Conservation (phyloP, 805 yeast species). For the Teunomyces barrocoloradensis region DNA sequence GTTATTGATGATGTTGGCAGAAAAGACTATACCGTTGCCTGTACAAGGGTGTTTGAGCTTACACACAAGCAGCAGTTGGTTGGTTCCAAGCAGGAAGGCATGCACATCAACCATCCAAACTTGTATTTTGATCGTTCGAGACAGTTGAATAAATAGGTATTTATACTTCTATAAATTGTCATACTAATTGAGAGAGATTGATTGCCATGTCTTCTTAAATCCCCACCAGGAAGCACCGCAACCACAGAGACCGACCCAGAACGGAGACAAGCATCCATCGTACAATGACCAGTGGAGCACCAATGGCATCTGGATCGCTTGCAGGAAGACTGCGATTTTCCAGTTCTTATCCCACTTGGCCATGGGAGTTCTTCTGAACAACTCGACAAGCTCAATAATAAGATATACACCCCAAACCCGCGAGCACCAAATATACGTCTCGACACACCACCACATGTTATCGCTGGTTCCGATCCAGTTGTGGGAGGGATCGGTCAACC, state of each 20-base stretch:
- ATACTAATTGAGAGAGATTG: conserved; percentile 27
- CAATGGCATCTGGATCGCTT: conserved; percentile 39
- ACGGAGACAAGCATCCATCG: conserved; percentile 44
- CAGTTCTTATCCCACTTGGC: conserved; percentile 35
- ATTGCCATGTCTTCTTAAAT: conserved; percentile 33
- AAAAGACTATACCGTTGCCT: conserved; percentile 79
- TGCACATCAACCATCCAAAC: conserved; percentile 81
- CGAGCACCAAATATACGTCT: conserved; percentile 44
- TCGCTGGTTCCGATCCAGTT: conserved; percentile 43
- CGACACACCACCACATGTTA: conserved; percentile 41
- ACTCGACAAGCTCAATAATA: conserved; percentile 37
- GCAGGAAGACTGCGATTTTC: conserved; percentile 35
- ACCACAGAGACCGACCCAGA: conserved; percentile 49
- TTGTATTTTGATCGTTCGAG: conserved; percentile 78
- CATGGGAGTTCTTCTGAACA: conserved; percentile 39
- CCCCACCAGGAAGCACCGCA: conserved; percentile 44
- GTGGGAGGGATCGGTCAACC: conserved; percentile 45
- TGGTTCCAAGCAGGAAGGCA: conserved; percentile 43
- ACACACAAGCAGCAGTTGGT: conserved; percentile 51
- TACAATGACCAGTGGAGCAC: conserved; percentile 45
- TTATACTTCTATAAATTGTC: neutral
- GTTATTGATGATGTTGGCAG: conserved; percentile 66
- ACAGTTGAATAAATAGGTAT: conserved; percentile 41
- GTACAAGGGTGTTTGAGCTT: conserved; percentile 82
- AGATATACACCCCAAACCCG: conserved; percentile 45